Evolutionary conservation across 2,329 filamentous ascomycete species (phyloP), one percentile per base, ranked within the genome.

Genomic region (Phaeosphaeria sp.): DNA sequence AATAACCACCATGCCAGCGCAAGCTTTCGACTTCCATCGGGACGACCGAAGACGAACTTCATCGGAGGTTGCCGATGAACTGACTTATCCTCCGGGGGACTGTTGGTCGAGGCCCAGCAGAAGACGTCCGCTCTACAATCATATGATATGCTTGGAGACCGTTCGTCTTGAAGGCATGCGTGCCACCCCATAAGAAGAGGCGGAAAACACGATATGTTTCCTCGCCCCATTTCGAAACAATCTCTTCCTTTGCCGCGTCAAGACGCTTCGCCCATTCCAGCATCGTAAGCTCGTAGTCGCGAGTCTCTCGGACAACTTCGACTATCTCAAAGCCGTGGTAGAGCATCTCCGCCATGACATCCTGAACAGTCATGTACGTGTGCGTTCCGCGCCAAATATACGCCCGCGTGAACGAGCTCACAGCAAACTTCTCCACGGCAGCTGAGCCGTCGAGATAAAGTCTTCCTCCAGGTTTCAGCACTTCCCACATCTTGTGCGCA

Each of bases 251-350:
- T 24, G 49, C 50, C 33, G 40, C 55, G 25, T 57, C 49, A 25
- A 57, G 49, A 46, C 55, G 55, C 45, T 57, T 57, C 24, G 55
- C 55, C 55, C 55, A 57, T 39, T 53, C 55, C 50, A 53, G 18
- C 55, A 57, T 57, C 22, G 55, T 57, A 49, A 57, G 55, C 40
- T 53, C 55, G 45, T 57, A 57, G 24, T 57, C 55, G 22, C 45
- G 55, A 45, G 55, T 57, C 36, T 53, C 55, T 24, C 49, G 33
- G 15, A 39, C 45, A 39, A 53, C 55, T 3, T 57, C 18, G 50
- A 53, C 45, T 36, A 57, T 52, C 25, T 53, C 49, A 44, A 57
- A 57, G 18, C 55, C 55, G 25, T 57, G 49, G 39, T 57, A 57
- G 20, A 57, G 55, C 50, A 57, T 53, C 45, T 57, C 55, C 39